These are phyloP conservation scores for Neurospora tetrasperma DNA, from an alignment of 495 filamentous ascomycete genomes.

Conservation along the genomic window DNA sequence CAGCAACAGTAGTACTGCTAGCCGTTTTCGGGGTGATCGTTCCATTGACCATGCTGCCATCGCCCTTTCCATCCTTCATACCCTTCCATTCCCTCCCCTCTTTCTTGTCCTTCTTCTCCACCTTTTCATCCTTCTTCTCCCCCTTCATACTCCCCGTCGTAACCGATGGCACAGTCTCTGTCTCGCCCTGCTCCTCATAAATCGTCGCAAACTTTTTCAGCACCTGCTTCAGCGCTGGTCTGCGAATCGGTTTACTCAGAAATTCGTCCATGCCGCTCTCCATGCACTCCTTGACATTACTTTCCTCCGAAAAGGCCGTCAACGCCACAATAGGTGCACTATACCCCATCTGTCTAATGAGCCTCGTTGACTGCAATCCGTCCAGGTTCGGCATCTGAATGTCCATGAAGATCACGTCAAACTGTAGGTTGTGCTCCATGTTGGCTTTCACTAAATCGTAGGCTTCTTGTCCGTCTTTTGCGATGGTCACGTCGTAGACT, in stretches of 20 bases:
- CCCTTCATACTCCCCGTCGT: neutral
- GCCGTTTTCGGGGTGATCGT: neutral
- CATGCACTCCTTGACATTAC: conserved; percentile 77
- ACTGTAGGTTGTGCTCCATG: conserved; percentile 61
- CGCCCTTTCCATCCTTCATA: neutral
- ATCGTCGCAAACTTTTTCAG: conserved; percentile 55
- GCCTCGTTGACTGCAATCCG: conserved; percentile 75
- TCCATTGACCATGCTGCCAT: neutral
- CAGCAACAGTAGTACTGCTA: neutral
- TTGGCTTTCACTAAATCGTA: conserved; percentile 73
- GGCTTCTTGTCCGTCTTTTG: conserved; percentile 83
- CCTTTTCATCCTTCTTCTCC: neutral
- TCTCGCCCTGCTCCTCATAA: conserved; percentile 40
- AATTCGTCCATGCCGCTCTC: conserved; percentile 68
- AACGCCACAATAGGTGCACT: conserved; percentile 83
- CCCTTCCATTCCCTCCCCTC: neutral
- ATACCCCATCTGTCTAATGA: conserved; percentile 81
- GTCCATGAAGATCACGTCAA: conserved; percentile 90
- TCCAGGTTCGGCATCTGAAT: conserved; percentile 93
- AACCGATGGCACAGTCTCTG: conserved; percentile 16
- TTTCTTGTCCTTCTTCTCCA: neutral
- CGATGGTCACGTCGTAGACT: conserved; percentile 61
- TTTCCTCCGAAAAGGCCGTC: conserved; percentile 83
- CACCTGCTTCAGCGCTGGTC: conserved; percentile 76
- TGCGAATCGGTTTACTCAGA: conserved; percentile 68